Evolutionary conservation across 257 asterid species (phyloP), one percentile per base, ranked within the genome.

Genomic region (Scutellaria galericulata): DNA sequence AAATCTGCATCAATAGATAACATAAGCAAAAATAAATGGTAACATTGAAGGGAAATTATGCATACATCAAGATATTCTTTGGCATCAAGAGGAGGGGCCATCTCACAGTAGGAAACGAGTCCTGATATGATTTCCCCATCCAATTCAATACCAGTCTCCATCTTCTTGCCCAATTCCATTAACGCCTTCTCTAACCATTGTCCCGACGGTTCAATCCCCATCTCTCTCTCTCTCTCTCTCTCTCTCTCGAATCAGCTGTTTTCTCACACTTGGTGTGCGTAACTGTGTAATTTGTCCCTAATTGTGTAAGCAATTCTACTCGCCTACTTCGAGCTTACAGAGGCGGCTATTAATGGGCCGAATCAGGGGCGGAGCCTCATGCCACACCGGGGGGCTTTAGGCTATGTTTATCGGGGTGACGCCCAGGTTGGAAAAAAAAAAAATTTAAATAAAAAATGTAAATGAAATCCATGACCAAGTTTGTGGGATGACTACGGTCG

Each of bases 11-110:
- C 69, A 48, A 68, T 13, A 63, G 14, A 54, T n/a, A 55, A 45
- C 3, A 57, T 40, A 6, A 65, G 62, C 2, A 4, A 11, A 50
- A 62, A 64, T n/a, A 14, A 45, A 31, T 10, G 45, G 3, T 4
- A 18, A 54, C 63, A 40, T 9, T 39, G 9, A 64, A 66, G 35
- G 47, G 76, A 71, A 22, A 45, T 42, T 3, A 20, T 22, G 20
- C 72, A 47, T 83, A 94, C 99, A 82, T 89, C 97, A 11, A 94
- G 98, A 78, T 89, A 94, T 65, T 94, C 98, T 82, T 89, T 89
- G 3, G 99, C 99, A 77, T 94, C 97, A 52, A 89, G 93, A 1
- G 97, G 95, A 58, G 97, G 64, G 46, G 97, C 97, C 90, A 89
- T 90, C 84, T 91, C 92, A 53, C 97, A 91, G 79, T 94, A 89